Evolutionary conservation across 495 filamentous ascomycete genomes (phyloP).

Genomic region (Astrothelium macrocarpum): DNA sequence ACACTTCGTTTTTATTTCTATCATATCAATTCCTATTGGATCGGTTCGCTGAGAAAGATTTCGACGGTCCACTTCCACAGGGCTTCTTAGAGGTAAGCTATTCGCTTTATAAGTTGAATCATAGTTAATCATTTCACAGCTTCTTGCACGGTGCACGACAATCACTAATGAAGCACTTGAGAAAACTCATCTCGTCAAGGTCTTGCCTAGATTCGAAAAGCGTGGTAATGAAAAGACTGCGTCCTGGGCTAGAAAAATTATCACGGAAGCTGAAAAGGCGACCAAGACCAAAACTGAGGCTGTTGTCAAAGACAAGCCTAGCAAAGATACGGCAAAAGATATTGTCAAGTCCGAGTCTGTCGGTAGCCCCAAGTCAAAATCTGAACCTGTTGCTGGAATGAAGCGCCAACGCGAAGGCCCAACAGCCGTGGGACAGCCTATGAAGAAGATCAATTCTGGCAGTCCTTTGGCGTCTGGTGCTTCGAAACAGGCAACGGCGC

Average conservation of each 20-base stretch:
- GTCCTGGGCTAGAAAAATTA: slow-evolving; percentile 45
- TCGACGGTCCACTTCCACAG: slow-evolving; percentile 50
- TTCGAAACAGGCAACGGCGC: slow-evolving; percentile 22
- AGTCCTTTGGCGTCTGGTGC: slow-evolving; percentile 34
- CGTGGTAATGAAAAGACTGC: slow-evolving; percentile 56
- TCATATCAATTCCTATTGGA: slow-evolving; percentile 57
- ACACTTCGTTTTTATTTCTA: slow-evolving; percentile 44
- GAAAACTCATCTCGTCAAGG: slow-evolving; percentile 57
- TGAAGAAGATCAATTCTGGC: slow-evolving; percentile 25
- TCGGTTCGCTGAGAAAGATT: slow-evolving; percentile 56
- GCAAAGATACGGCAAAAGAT: slow-evolving; percentile 18
- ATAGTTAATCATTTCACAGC: slow-evolving; percentile 29
- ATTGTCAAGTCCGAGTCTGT: slow-evolving; percentile 24
- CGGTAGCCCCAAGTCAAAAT: slow-evolving; percentile 19
- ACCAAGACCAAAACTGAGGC: slow-evolving; percentile 27
- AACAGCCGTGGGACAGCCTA: slow-evolving; percentile 26
- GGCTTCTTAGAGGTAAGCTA: slow-evolving; percentile 50
- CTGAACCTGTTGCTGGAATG: slow-evolving; percentile 32
- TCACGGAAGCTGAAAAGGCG: slow-evolving; percentile 47
- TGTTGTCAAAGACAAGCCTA: slow-evolving; percentile 22
- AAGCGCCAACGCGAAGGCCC: slow-evolving; percentile 43
- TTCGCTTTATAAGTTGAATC: not conserved
- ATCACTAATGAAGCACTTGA: slow-evolving; percentile 53
- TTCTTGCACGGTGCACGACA: slow-evolving; percentile 55
- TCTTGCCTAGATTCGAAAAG: slow-evolving; percentile 53